Base-by-base conservation (phyloP, 176 grass and related monocot species). In the Ananas comosus region DNA sequence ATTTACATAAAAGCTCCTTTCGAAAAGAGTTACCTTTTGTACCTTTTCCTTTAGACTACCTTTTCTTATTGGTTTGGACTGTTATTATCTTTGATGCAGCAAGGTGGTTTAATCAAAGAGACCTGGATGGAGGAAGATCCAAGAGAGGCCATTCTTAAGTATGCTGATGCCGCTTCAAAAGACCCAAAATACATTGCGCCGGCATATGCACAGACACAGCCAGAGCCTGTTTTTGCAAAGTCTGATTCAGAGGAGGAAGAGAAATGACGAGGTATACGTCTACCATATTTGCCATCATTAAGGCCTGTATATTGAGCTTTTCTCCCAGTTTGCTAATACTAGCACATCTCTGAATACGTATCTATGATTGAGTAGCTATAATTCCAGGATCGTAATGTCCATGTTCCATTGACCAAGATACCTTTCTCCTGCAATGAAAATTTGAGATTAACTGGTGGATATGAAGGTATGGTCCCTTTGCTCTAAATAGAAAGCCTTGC, bases 91-190 rank as follows among this genome's bases (percentile, higher is more conserved):
- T 56, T 80, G n/a, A 58, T 85, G 77, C 84, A 97, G 93, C 81
- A 97, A 81, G 93, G 89, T 92, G 93, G 93, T 65, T 81, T 97
- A 73, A 92, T 97, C 67, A 92, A 89, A 80, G 89, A 97, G 22
- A 97, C 88, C 5, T 97, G 93, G 93, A 97, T 97, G 93, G 86
- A 97, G 9, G 93, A 97, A 76, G 93, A 97, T 88, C 89, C 93
- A 81, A 92, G 93, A 76, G 93, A 97, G 65, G 93, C 93, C 51
- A 92, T 97, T 83, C 81, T 97, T 47, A 92, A 97, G 69, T 90
- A 90, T 80, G 93, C 93, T 72, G 93, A 97, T 80, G 89, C 53
- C 73, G 93, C 89, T n/a, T 82, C 83, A 79, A 86, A 92, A 67
- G 93, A 97, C 57, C 89, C 93, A 3, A 92, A 92, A 70, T 92